Conservation (phyloP, 148 eudicot genomes). For the Amaranthus palmeri region DNA sequence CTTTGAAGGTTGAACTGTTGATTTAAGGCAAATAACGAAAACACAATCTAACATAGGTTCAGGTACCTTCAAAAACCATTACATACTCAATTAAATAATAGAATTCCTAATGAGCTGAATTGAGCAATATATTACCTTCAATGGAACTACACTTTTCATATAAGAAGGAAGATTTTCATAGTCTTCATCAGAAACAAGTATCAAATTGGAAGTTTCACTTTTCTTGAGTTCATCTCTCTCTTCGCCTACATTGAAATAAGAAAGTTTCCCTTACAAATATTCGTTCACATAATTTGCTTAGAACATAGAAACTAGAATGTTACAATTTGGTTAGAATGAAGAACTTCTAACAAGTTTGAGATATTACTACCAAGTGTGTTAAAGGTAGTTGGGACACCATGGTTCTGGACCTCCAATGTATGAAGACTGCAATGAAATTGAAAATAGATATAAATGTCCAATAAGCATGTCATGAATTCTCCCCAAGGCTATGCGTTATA, state of each 20-base stretch:
- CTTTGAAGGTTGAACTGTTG: background rate
- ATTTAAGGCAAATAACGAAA: background rate
- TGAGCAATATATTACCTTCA: constrained; percentile 55
- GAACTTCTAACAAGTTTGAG: background rate
- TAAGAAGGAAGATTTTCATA: constrained; percentile 81
- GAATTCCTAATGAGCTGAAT: background rate
- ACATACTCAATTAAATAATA: background rate
- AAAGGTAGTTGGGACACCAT: constrained; percentile 16
- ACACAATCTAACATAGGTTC: background rate
- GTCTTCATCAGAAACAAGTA: constrained; percentile 55
- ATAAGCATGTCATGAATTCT: constrained; percentile 3
- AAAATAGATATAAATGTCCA: background rate
- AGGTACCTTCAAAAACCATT: background rate
- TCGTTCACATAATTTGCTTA: background rate
- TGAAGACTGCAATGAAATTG: constrained; percentile 12
- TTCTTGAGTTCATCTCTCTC: constrained; percentile 28
- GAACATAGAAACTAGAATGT: background rate
- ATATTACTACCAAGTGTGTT: constrained; percentile 29
- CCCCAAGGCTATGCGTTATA: too few species aligned
- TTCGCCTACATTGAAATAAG: constrained; percentile 28
- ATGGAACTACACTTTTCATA: constrained; percentile 70
- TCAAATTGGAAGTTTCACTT: constrained; percentile 32
- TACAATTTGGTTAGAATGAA: background rate
- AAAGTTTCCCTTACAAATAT: background rate
- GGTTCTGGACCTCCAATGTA: constrained; percentile 26